Evolutionary conservation across 148 eudicot genomes (phyloP).

Genomic region (Fallopia convolvulus): DNA sequence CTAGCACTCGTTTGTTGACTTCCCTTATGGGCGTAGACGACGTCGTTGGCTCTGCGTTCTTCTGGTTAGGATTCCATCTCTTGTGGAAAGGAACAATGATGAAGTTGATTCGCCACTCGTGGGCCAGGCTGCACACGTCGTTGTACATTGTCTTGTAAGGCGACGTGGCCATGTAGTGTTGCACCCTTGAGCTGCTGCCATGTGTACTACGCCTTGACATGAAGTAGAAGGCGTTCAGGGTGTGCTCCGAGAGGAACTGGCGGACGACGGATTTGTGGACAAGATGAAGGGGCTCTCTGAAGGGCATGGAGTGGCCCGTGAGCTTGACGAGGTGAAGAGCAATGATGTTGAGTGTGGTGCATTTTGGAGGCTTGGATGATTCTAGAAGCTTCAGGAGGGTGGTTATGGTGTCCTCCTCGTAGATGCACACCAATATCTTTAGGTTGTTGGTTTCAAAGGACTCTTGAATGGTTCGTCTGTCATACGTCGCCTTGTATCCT

Average conservation of each 20-base stretch:
- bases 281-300: conserved; percentile 24
- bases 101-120: conserved; percentile 21
- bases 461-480: conserved; percentile 14
- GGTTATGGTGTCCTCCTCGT: conserved; percentile 23
- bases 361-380: conserved; percentile 7
- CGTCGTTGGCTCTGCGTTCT: neutral
- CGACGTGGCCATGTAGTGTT: conserved; percentile 9
- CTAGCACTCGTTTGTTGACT: conserved; percentile 23
- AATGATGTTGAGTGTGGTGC: conserved; percentile 14
- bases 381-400: conserved; percentile 19
- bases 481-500: conserved; percentile 12
- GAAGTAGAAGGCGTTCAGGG: conserved; percentile 12
- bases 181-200: conserved; percentile 3
- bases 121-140: conserved; percentile 33
- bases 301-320: conserved; percentile 21
- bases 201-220: conserved; percentile 6
- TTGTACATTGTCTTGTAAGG: conserved; percentile 23
- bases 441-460: conserved; percentile 14
- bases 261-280: conserved; percentile 5
- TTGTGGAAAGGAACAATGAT: conserved; percentile 34
- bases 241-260: conserved; percentile 8
- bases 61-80: conserved; percentile 16
- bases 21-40: conserved; percentile 15
- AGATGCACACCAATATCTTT: conserved; percentile 29
- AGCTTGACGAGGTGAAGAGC: conserved; percentile 28